phyloP scores from a whole-genome alignment of 192 early-diverging fungal genomes.

The Polychytrium aggregatum region DNA sequence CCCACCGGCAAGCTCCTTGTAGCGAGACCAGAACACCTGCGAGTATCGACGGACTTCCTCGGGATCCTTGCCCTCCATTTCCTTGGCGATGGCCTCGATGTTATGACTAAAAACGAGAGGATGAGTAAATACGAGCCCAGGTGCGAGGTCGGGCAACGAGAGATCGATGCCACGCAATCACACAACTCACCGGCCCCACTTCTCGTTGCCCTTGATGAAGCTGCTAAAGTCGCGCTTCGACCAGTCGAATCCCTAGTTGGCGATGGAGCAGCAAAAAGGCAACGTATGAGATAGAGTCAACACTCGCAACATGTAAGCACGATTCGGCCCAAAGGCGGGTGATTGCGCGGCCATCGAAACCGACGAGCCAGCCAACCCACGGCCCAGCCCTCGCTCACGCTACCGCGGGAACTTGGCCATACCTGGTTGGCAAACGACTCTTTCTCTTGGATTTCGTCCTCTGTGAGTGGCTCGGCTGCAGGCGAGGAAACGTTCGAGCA shows the following conservation, averaged over 20 bases:
- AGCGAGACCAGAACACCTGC: conserved; percentile 79
- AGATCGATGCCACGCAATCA: not conserved
- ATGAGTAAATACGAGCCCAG: too few species aligned
- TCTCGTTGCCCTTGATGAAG: conserved; percentile 78
- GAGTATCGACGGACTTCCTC: conserved; percentile 78
- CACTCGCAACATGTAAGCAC: too few species aligned
- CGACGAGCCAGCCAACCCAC: too few species aligned
- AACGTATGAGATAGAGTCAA: too few species aligned
- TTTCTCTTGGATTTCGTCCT: conserved; percentile 74
- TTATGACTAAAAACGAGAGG: conserved; percentile 36
- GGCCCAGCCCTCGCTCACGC: too few species aligned
- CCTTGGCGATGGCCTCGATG: conserved; percentile 60
- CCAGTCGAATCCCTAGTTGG: too few species aligned
- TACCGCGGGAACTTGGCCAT: too few species aligned
- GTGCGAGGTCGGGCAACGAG: not conserved
- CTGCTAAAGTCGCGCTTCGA: conserved; percentile 75
- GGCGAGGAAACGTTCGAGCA: not conserved
- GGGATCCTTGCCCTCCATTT: conserved; percentile 87
- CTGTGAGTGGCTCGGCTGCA: conserved; percentile 75
- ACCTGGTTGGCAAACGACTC: conserved; percentile 49
- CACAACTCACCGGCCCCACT: conserved; percentile 55
- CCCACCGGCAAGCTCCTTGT: conserved; percentile 68
- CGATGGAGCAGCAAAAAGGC: too few species aligned
- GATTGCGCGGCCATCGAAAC: too few species aligned
- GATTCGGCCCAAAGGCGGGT: too few species aligned